These are phyloP conservation scores for Epichloe uncinata DNA, from an alignment of 2,329 filamentous ascomycete genomes.

Conservation along the genomic window DNA sequence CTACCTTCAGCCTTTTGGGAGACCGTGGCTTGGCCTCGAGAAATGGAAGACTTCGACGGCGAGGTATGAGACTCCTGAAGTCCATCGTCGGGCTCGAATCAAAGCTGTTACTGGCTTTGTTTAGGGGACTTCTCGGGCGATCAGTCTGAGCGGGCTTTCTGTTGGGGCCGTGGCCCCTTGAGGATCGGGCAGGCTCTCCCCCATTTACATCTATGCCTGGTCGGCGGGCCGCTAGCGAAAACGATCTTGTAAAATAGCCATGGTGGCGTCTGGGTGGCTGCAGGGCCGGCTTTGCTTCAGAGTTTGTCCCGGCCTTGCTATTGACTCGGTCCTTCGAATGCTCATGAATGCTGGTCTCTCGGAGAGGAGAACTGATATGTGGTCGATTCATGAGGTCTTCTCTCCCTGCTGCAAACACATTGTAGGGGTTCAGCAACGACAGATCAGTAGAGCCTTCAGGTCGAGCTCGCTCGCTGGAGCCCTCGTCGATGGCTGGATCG, in stretches of 20 bases:
- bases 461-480: background rate
- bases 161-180: background rate
- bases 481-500: too few relatives aligned
- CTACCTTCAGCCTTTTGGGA: background rate
- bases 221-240: conserved; percentile 1
- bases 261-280: background rate
- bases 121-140: background rate
- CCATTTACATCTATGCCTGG: background rate
- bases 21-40: background rate
- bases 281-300: background rate
- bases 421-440: conserved; percentile 14
- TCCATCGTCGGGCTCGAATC: background rate
- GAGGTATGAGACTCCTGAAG: conserved; percentile 19
- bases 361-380: conserved; percentile 16
- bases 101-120: background rate
- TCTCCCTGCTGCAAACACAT: conserved; percentile 9
- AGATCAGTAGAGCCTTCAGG: background rate
- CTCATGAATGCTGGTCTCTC: conserved; percentile 8
- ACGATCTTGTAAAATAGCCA: conserved; percentile 4
- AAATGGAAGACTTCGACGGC: conserved; percentile 19
- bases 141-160: background rate
- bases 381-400: conserved; percentile 10
- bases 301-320: background rate
- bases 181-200: background rate
- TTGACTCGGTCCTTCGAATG: background rate